Evolutionary conservation across 805 yeast species (phyloP), one percentile per base, ranked within the genome.

Genomic region (Alloascoidea africana): DNA sequence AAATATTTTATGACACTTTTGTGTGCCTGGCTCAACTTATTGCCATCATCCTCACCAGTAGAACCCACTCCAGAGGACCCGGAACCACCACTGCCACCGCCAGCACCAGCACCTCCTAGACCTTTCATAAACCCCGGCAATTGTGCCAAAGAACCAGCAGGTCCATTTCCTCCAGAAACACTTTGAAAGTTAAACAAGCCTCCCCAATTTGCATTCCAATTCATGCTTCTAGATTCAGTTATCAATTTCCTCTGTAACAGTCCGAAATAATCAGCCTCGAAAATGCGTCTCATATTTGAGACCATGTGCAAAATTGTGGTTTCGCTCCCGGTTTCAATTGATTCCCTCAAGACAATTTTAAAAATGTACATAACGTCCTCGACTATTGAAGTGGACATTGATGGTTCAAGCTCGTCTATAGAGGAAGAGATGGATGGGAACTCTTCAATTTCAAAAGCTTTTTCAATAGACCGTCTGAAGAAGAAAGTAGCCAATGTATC

Each of bases 291-390:
- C n/a, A 76, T 56, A 39, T 69, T 72, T 4, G 64, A 60, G 11
- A 79, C 52, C 48, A 80, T 70, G 18, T 60, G 63, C 44, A 68
- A 70, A 18, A 77, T 69, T 0, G 76, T 62, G 4, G 63, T 39
- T 3, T 59, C 59, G 42, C 82, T 80, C 0, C 94, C 93, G 0
- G 94, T 70, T 34, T 81, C 77, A 8, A 86, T 61, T 1, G 76
- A 64, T 41, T 77, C 79, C 16, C 74, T 59, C 27, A 86, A 53
- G 14, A 81, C 66, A 27, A 75, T 71, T 48, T 83, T 80, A 34
- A 87, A 58, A 5, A 86, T 73, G 46, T 85, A 63, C 17, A 84
- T 69, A 23, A 83, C 60, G 52, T 91, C 98, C 48, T 91, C 98
- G 16, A 87, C 73, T 16, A 84, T 76, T 0, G 96, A 84, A 0